These are phyloP conservation scores for Flagelloscypha sp. DNA, from an alignment of 768 basidiomycete species.

Conservation along the genomic window DNA sequence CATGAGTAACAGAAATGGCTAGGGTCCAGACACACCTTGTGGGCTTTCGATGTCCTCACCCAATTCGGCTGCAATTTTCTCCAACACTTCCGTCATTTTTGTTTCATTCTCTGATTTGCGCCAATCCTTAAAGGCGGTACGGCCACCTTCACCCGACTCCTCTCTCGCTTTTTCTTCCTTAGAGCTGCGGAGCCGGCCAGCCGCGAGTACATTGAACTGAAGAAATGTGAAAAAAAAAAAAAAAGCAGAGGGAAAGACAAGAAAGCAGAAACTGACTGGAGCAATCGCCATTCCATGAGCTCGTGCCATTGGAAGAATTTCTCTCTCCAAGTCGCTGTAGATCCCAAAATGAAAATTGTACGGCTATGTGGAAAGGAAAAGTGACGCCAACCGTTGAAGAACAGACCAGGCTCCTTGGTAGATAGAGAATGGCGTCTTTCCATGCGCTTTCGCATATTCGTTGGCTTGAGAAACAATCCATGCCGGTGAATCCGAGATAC, in stretches of 20 bases:
- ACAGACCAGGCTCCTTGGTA: conserved; percentile 45
- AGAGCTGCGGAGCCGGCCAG: conserved; percentile 19
- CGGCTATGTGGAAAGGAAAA: no score
- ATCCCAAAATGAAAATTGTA: no score
- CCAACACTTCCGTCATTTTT: conserved; percentile 25
- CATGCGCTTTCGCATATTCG: conserved; percentile 41
- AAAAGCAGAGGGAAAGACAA: no score
- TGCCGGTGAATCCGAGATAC: conserved; percentile 35
- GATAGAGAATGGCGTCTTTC: conserved; percentile 41
- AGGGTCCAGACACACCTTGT: conserved; percentile 21
- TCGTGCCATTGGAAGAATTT: conserved; percentile 32
- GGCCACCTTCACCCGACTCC: conserved; percentile 29
- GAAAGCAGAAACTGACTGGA: no score
- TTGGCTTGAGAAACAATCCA: conserved; percentile 44
- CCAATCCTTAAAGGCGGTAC: conserved; percentile 22
- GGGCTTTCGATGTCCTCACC: conserved; percentile 34
- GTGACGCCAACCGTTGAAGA: conserved; percentile 32
- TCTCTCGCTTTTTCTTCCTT: conserved; percentile 20
- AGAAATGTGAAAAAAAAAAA: conserved; percentile 24
- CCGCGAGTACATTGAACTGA: conserved; percentile 26
- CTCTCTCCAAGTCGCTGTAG: conserved; percentile 39
- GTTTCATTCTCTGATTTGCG: conserved; percentile 24
- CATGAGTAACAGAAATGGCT: conserved; percentile 9
- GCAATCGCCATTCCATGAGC: conserved; percentile 3
- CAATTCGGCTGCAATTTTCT: conserved; percentile 31